Conservation (phyloP, 1,284 basidiomycete species). For the Pseudozyma flocculosa region DNA sequence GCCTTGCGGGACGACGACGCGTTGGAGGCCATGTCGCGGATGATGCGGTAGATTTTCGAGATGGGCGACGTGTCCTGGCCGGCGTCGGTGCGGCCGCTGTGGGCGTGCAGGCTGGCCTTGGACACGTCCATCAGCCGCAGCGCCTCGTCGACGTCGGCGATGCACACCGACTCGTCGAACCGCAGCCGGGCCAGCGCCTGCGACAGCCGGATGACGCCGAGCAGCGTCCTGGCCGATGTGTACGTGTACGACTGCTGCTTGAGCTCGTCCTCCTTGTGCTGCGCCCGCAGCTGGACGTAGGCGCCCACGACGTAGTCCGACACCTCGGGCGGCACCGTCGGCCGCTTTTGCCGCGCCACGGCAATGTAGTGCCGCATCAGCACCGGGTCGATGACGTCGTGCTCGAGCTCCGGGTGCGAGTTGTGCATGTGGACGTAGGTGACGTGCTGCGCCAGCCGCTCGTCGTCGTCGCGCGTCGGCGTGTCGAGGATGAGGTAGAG, state of each 20-base stretch:
- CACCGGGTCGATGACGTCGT: constrained; percentile 73
- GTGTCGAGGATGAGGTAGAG: constrained; percentile 97
- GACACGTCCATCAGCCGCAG: constrained; percentile 93
- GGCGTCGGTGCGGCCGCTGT: constrained; percentile 11
- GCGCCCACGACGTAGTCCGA: constrained; percentile 92
- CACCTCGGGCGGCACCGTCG: constrained; percentile 79
- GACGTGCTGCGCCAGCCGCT: constrained; percentile 92
- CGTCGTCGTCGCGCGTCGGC: constrained; percentile 89
- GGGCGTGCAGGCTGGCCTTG: constrained; percentile 73
- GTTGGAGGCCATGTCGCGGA: constrained; percentile 36
- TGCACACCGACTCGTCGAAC: constrained; percentile 75
- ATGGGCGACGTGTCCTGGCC: constrained; percentile 36
- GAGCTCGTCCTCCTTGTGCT: constrained; percentile 85
- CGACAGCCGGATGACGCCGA: constrained; percentile 88
- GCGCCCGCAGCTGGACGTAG: constrained; percentile 90
- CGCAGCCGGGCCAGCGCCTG: constrained; percentile 92
- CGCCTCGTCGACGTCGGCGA: constrained; percentile 92
- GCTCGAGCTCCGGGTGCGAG: constrained; percentile 73
- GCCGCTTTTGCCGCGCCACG: constrained; percentile 81
- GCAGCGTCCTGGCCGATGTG: constrained; percentile 92
- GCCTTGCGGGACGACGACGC: too few species aligned
- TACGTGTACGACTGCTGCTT: constrained; percentile 88
- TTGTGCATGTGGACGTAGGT: constrained; percentile 98
- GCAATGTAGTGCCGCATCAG: constrained; percentile 97
- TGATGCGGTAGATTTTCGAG: constrained; percentile 53